Conservation (phyloP, 768 basidiomycete genomes). For the Rhodotorula sphaerocarpa region DNA sequence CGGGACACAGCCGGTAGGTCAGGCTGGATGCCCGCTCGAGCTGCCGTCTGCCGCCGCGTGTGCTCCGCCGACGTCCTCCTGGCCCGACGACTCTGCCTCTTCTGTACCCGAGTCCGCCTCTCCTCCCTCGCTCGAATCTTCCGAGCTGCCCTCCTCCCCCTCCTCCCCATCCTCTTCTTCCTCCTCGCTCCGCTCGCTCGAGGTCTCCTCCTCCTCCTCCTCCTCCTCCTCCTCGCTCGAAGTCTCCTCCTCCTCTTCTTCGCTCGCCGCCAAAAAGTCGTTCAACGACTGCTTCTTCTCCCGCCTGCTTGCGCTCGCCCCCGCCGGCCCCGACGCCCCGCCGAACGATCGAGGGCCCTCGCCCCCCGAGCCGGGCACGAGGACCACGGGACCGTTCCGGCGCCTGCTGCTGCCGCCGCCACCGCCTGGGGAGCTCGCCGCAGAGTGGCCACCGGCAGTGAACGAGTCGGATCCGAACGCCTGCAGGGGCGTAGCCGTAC, state of each 20-base stretch:
- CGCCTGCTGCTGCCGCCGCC: background rate
- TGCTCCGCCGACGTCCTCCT: too few species aligned
- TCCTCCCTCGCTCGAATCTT: background rate
- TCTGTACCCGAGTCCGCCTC: too few species aligned
- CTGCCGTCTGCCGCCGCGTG: too few species aligned
- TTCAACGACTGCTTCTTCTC: constrained; percentile 9
- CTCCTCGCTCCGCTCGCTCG: constrained; percentile 31
- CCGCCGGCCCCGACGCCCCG: background rate
- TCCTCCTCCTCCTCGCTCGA: constrained; percentile 33
- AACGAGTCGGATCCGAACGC: constrained; percentile 30
- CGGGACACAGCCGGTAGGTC: too few species aligned
- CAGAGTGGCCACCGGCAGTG: too few species aligned
- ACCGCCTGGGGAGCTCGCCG: too few species aligned
- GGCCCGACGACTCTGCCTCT: too few species aligned
- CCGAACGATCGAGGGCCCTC: too few species aligned
- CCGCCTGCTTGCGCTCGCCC: background rate
- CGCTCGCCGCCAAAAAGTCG: constrained; percentile 33
- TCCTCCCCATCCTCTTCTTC: constrained; percentile 38
- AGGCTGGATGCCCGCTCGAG: too few species aligned
- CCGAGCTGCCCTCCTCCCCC: constrained; percentile 3
- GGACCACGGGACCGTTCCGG: constrained; percentile 19
- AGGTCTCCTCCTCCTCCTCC: constrained; percentile 24
- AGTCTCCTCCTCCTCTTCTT: constrained; percentile 40
- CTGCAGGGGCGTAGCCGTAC: constrained; percentile 5
- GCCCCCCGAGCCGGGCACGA: constrained; percentile 31